phyloP scores from a whole-genome alignment of 2,329 filamentous ascomycete genomes.

The Stromatinia cepivora region DNA sequence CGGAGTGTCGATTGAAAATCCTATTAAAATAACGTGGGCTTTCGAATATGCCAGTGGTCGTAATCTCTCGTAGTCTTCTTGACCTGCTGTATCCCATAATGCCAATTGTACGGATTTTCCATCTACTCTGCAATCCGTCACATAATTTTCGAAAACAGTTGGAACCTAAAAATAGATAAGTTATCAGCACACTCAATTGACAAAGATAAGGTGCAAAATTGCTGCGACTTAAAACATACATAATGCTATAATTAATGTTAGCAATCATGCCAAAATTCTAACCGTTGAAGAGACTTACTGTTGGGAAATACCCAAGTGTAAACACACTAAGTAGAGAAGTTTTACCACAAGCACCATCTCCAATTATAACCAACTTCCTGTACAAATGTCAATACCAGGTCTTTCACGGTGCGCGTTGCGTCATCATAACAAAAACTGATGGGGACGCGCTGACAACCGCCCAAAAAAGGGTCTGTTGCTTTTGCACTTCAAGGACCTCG shows the following conservation, averaged over 20 bases:
- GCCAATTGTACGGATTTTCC: constrained; percentile 98
- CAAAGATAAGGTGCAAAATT: background rate
- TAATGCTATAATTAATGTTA: constrained; percentile 51
- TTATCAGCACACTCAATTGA: constrained; percentile 47
- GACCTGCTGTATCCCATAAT: constrained; percentile 98
- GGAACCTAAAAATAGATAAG: constrained; percentile 63
- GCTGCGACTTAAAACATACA: constrained; percentile 30
- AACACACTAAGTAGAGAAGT: constrained; percentile 97
- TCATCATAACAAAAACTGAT: background rate
- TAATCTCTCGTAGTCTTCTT: constrained; percentile 97
- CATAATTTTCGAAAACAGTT: constrained; percentile 99
- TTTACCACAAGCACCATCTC: constrained; percentile 96
- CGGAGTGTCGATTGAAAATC: constrained; percentile 90
- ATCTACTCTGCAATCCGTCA: constrained; percentile 97
- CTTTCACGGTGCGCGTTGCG: background rate
- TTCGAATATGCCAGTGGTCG: constrained; percentile 94
- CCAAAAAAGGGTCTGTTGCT: constrained; percentile 3
- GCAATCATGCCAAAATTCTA: constrained; percentile 34
- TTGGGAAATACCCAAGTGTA: constrained; percentile 95
- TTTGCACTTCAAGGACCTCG: background rate
- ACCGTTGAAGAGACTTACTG: constrained; percentile 60
- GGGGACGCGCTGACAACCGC: constrained; percentile 16
- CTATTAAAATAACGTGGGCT: constrained; percentile 95
- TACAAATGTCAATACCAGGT: constrained; percentile 10
- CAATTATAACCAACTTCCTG: constrained; percentile 96